These are phyloP conservation scores for Tuber aestivum DNA, from an alignment of 495 filamentous ascomycete species.

Conservation along the genomic window DNA sequence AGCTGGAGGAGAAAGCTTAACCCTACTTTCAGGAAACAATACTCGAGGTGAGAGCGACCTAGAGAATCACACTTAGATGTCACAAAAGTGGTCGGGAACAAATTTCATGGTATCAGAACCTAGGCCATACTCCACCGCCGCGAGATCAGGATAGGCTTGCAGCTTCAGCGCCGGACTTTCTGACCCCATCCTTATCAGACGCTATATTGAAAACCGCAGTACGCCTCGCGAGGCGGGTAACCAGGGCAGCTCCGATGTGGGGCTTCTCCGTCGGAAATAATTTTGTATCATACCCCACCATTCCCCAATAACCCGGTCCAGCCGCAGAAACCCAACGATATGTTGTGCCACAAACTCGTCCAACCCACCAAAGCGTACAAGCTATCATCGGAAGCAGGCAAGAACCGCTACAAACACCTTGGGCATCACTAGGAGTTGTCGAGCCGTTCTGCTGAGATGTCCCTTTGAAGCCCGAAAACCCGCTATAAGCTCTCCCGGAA, in stretches of 20 bases:
- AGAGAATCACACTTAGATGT: background rate
- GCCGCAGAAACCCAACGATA: background rate
- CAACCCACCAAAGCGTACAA: background rate
- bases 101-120: background rate
- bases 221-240: background rate
- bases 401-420: background rate
- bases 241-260: background rate
- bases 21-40: background rate
- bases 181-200: background rate
- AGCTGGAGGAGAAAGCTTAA: background rate
- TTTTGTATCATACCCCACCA: no score
- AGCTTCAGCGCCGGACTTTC: background rate
- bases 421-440: background rate
- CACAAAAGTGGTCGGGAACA: background rate
- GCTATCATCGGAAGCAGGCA: background rate
- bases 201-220: background rate
- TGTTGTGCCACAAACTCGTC: background rate
- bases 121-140: background rate
- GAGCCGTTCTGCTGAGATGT: background rate
- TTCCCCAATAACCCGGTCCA: background rate
- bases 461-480: background rate
- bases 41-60: background rate
- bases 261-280: background rate
- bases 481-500: background rate
- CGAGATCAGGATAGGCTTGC: background rate